phyloP scores from a whole-genome alignment of 345 rosid genomes.

The Eucalyptus sp. region DNA sequence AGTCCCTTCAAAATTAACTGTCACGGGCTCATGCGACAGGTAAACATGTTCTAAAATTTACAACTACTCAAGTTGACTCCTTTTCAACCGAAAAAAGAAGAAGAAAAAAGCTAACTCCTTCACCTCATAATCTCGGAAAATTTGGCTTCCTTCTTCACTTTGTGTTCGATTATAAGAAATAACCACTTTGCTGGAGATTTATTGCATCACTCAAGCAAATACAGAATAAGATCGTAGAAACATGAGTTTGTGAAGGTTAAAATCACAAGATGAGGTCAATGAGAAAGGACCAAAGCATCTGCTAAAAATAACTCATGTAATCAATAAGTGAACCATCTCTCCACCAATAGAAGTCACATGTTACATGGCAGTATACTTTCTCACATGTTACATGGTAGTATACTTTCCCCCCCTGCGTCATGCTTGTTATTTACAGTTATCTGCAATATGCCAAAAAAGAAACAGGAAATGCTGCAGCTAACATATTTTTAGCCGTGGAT shows the following conservation, averaged over 20 bases:
- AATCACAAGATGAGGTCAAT: neutral
- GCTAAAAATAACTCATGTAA: neutral
- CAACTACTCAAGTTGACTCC: neutral
- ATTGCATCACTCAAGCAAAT: neutral
- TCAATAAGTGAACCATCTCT: neutral
- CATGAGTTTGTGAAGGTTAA: slow-evolving; percentile 1
- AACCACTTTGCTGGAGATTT: neutral
- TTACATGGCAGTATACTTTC: neutral
- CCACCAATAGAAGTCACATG: neutral
- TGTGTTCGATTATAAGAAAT: neutral
- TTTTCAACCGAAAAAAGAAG: neutral
- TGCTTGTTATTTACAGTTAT: neutral
- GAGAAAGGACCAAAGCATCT: neutral
- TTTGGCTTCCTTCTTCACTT: neutral
- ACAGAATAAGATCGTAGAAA: neutral
- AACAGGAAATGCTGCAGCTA: neutral
- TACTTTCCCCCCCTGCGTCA: neutral
- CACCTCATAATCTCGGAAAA: neutral
- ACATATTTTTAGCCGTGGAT: neutral
- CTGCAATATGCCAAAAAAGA: neutral
- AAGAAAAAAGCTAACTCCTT: neutral
- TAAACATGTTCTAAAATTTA: neutral
- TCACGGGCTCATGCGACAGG: neutral
- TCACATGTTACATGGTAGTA: neutral
- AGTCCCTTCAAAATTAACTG: neutral